Base-by-base conservation (phyloP, 768 basidiomycete species). In the Kwoniella sp. region DNA sequence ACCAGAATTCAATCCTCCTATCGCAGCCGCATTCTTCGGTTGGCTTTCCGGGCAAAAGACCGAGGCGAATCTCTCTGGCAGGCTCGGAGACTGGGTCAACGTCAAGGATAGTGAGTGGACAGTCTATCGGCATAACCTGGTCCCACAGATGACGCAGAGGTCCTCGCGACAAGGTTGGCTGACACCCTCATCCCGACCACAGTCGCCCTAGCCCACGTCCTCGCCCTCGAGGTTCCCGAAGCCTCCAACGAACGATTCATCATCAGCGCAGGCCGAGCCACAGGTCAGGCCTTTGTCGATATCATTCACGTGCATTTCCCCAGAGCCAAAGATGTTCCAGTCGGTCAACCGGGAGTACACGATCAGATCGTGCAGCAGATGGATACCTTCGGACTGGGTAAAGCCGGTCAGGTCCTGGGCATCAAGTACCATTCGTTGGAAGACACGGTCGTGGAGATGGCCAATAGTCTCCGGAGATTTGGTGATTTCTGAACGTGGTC, bases 181-280 rank as follows among this genome's bases (percentile, higher is more conserved):
- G n/a, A n/a, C n/a, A n/a, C n/a, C 14, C 15, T 29, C 14, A 14
- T 9, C 7, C 26, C 23, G 14, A 1, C 19, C 26, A 31, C 22
- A 63, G 63, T 82, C 27, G 82, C 80, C 0, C 68, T 74, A 14
- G 82, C 80, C 0, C 84, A 85, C 59, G 76, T 77, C 1, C 65
- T 73, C 4, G 81, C 82, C 2, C 69, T 87, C 15, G 76, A 77
- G 49, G 79, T 77, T 45, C 73, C 78, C 26, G 77, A 75, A 3
- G 84, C 83, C 0, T 80, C 78, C 1, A 81, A 81, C 1, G 76
- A 85, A 48, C 75, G 85, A 26, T 79, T 85, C 62, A 77, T 86
- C 60, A 56, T 81, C 34, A 71, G 70, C 12, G 72, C 43, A 22
- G 75, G 70, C 0, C 53, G 65, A 1, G 61, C 68, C 56, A 57